Evolutionary conservation across 2,329 filamentous ascomycete species (phyloP), one percentile per base, ranked within the genome.

Genomic region (Ophiostoma pallidulum): DNA sequence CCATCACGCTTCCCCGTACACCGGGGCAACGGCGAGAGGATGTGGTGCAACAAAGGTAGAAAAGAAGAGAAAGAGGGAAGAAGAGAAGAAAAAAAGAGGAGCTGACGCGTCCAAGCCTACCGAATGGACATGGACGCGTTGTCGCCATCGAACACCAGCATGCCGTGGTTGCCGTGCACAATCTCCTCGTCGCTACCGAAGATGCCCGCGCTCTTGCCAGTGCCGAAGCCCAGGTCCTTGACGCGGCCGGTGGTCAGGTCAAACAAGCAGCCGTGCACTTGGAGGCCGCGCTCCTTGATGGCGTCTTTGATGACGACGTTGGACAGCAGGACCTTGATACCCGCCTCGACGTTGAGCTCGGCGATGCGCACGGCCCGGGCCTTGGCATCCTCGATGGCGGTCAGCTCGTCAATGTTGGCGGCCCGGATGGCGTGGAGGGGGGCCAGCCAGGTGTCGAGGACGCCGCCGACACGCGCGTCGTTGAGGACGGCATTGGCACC

Each of bases 221-320:
- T 72, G 39, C 74, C 72, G 42, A 68, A 57, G 18, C 69, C 68
- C 3, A 78, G 59, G 56, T 78, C 71, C 33, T 63, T 62, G 44
- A 78, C 62, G 50, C 67, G 66, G 12, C 75, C 75, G 18, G 59
- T 64, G 6, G 57, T 65, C 44, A 78, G 65, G 54, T 92, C 82
- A 62, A 86, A 91, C 13, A 94, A 70, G 45, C 82, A 72, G n/a
- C 86, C 87, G 62, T 92, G 86, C 6, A 94, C 75, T 64, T 82
- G 69, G 36, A 94, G 64, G 1, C 82, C 84, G 24, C 84, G 72
- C 57, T 87, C 80, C 54, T 70, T 64, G 51, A 89, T 77, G 22
- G 84, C 86, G 52, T 86, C 81, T 58, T 80, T 73, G 26, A 94
- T 74, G 20, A 77, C 74, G 42, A 73, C 70, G 64, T 88, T 89